phyloP scores from a whole-genome alignment of 1,284 basidiomycete genomes.

The Apiotrichum porosum region DNA sequence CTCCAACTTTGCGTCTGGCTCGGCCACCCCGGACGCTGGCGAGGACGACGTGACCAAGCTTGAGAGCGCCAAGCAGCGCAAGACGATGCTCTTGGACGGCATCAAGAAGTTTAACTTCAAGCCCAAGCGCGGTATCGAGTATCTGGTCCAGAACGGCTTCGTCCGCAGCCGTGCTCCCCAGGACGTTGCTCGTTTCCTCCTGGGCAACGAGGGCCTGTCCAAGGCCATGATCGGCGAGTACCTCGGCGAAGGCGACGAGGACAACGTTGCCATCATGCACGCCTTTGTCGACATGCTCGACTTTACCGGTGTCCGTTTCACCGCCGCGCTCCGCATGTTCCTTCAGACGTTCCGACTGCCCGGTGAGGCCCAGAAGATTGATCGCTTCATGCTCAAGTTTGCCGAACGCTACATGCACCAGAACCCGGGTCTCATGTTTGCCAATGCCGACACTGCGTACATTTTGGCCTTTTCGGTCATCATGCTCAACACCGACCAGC shows the following conservation, averaged over 20 bases:
- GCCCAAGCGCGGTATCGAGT: constrained; percentile 90
- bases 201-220: constrained; percentile 85
- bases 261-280: constrained; percentile 89
- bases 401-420: constrained; percentile 88
- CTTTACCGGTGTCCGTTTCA: constrained; percentile 72
- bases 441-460: constrained; percentile 78
- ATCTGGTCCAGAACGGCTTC: constrained; percentile 83
- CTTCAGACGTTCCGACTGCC: constrained; percentile 91
- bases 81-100: constrained; percentile 90
- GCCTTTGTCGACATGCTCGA: constrained; percentile 89
- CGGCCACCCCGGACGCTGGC: constrained; percentile 64
- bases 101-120: constrained; percentile 99
- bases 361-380: constrained; percentile 94
- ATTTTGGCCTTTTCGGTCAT: constrained; percentile 90
- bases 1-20: constrained; percentile 28
- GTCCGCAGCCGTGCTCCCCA: constrained; percentile 69
- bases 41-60: constrained; percentile 87
- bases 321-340: constrained; percentile 80
- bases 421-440: constrained; percentile 74
- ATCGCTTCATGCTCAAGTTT: constrained; percentile 98
- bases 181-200: constrained; percentile 82
- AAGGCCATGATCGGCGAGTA: constrained; percentile 98
- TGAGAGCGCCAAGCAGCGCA: constrained; percentile 94
- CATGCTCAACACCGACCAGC: constrained; percentile 91
- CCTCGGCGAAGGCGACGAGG: constrained; percentile 85